A percentile compares a stretch with the other conserved stretches of the same genome.
Conservation (phyloP, 192 early-diverging fungal species). For the Linnemannia exigua region DNA sequence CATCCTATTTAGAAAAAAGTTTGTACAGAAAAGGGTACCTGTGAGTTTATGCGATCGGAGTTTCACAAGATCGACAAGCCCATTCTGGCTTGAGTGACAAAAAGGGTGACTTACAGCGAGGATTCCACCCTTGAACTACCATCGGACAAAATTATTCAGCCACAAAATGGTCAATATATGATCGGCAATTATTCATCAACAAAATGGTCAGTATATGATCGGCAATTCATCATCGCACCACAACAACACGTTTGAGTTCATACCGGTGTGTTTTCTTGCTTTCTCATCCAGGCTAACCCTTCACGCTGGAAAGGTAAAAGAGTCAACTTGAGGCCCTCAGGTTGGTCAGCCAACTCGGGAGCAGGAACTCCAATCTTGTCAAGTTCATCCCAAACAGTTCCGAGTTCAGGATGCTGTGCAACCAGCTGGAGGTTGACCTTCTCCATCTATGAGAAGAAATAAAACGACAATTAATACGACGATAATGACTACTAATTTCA, state of each 20-base stretch:
- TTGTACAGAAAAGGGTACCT: background rate
- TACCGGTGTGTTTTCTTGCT: slow-evolving; percentile 74
- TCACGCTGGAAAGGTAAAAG: slow-evolving; percentile 93
- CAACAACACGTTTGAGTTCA: background rate
- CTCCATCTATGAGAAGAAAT: slow-evolving; percentile 38
- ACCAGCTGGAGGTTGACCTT: slow-evolving; percentile 49
- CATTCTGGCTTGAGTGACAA: background rate
- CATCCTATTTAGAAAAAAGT: slow-evolving; percentile 66
- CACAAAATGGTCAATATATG: background rate
- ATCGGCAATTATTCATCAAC: slow-evolving; percentile 1
- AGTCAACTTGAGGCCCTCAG: slow-evolving; percentile 73
- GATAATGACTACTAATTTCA: background rate
- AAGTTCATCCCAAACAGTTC: slow-evolving; percentile 73
- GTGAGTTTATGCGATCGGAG: background rate
- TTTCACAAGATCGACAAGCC: background rate
- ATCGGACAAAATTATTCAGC: slow-evolving; percentile 30
- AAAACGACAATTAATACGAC: background rate
- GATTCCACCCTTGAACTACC: slow-evolving; percentile 80
- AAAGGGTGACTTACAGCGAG: slow-evolving; percentile 64
- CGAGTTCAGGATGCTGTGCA: slow-evolving; percentile 70
- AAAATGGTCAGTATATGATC: slow-evolving; percentile 4
- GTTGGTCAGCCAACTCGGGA: slow-evolving; percentile 71
- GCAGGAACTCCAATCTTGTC: slow-evolving; percentile 43
- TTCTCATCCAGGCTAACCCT: slow-evolving; percentile 86
- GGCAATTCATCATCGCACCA: background rate